Conservation (phyloP, 1,139 yeast species). For the Arxiozyma telluris region DNA sequence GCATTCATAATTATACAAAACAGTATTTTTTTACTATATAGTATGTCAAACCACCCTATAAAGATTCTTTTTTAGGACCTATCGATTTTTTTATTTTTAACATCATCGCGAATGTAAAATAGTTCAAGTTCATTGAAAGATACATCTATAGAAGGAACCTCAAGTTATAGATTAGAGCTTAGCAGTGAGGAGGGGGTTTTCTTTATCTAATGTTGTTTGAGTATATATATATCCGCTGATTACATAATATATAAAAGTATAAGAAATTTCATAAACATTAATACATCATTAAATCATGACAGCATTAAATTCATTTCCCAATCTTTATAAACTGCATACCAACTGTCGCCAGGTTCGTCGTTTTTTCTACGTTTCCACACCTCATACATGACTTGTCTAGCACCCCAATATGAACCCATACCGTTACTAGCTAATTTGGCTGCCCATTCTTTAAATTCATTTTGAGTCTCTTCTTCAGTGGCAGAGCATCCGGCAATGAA, state of each 20-base stretch:
- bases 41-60: not conserved
- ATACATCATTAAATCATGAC: not conserved
- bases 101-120: not conserved
- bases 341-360: slow-evolving; percentile 51
- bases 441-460: slow-evolving; percentile 71
- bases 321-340: slow-evolving; percentile 73
- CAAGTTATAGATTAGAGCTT: not conserved
- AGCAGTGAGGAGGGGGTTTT: not conserved
- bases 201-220: not conserved
- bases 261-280: not conserved
- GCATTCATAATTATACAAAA: too few relatives aligned
- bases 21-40: not conserved
- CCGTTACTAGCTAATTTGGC: slow-evolving; percentile 67
- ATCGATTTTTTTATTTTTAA: not conserved
- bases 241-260: too few relatives aligned
- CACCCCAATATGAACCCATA: slow-evolving; percentile 80
- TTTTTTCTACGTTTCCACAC: slow-evolving; percentile 72
- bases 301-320: slow-evolving; percentile 79
- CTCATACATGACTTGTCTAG: slow-evolving; percentile 74
- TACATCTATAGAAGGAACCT: too few relatives aligned
- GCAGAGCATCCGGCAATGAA: slow-evolving; percentile 87
- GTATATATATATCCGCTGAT: too few relatives aligned
- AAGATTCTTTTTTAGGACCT: not conserved
- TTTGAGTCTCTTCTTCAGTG: slow-evolving; percentile 46
- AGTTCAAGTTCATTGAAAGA: not conserved